A percentile compares a stretch with the other conserved stretches of the same genome.
These are phyloP conservation scores for Beauveria brongniartii DNA, from an alignment of 2,329 filamentous ascomycete genomes.

Conservation along the genomic window DNA sequence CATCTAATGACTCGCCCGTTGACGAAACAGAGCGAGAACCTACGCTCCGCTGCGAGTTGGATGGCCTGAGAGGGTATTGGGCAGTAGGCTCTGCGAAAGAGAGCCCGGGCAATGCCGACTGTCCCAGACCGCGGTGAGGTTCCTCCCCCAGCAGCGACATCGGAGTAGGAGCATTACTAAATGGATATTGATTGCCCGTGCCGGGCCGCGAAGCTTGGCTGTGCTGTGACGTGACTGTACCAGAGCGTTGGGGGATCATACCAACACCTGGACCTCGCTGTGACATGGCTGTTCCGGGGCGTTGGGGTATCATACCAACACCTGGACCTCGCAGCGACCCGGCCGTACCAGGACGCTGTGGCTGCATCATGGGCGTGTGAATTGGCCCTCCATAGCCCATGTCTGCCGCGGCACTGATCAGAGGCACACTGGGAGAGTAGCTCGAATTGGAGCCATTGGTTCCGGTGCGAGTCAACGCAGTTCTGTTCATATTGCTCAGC, in stretches of 20 bases:
- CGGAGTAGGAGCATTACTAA: background rate
- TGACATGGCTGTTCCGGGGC: slow-evolving; percentile 28
- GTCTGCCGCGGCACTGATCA: slow-evolving; percentile 50
- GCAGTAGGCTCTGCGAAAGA: no score
- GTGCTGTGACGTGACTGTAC: slow-evolving; percentile 29
- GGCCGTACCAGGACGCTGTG: slow-evolving; percentile 25
- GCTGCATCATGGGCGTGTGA: slow-evolving; percentile 26
- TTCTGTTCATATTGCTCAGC: slow-evolving; percentile 45
- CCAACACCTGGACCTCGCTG: slow-evolving; percentile 20
- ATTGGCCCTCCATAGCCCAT: slow-evolving; percentile 46
- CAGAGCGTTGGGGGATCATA: slow-evolving; percentile 21
- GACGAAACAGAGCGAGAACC: background rate
- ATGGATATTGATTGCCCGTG: slow-evolving; percentile 10
- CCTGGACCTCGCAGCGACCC: slow-evolving; percentile 24
- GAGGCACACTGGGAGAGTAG: slow-evolving; percentile 55
- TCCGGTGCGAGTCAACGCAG: slow-evolving; percentile 33
- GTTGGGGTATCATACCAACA: slow-evolving; percentile 16
- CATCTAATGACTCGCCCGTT: background rate
- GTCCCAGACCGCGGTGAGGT: background rate
- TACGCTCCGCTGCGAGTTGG: slow-evolving; percentile 3
- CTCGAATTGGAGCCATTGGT: slow-evolving; percentile 53
- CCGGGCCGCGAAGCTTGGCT: slow-evolving; percentile 19
- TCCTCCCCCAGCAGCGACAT: background rate
- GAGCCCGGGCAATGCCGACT: background rate
- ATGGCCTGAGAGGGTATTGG: background rate